Percentiles rank a stretch among this genome's conserved stretches.
These are phyloP conservation scores for Astragalus membranaceus DNA, from an alignment of 306 rosid genomes.

Conservation along the genomic window DNA sequence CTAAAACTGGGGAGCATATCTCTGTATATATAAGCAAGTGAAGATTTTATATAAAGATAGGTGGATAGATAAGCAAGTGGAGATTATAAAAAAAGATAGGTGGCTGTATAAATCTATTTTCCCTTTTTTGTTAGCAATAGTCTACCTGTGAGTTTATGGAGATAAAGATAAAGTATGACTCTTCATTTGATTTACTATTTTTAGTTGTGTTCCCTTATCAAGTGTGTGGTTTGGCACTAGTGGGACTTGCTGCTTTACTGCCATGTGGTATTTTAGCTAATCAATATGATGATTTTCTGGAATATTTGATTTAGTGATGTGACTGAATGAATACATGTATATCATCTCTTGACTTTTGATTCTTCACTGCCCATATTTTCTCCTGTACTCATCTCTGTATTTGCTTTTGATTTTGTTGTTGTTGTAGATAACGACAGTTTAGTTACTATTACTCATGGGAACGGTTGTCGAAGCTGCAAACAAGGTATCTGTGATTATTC, in stretches of 20 bases:
- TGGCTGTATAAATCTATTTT: neutral
- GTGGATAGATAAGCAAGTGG: neutral
- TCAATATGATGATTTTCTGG: constrained; percentile 7
- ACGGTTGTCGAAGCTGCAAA: constrained; percentile 50
- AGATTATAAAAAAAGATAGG: neutral
- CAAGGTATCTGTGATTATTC: constrained; percentile 40
- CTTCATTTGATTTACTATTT: neutral
- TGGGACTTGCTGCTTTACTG: neutral
- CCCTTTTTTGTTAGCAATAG: neutral
- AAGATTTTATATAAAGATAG: neutral
- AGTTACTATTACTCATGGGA: constrained; percentile 57
- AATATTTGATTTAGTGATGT: neutral
- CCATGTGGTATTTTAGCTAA: neutral
- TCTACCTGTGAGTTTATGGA: neutral
- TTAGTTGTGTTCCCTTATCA: neutral
- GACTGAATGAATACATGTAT: neutral
- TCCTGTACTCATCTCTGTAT: neutral
- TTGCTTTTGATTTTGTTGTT: neutral
- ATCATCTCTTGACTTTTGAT: neutral
- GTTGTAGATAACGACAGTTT: constrained; percentile 18
- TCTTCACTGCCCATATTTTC: neutral
- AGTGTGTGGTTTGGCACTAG: neutral
- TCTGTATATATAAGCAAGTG: neutral
- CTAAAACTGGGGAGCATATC: neutral
- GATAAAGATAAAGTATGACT: neutral